These are phyloP conservation scores for Zalaria obscura DNA, from an alignment of 2,329 filamentous ascomycete species.

Conservation along the genomic window DNA sequence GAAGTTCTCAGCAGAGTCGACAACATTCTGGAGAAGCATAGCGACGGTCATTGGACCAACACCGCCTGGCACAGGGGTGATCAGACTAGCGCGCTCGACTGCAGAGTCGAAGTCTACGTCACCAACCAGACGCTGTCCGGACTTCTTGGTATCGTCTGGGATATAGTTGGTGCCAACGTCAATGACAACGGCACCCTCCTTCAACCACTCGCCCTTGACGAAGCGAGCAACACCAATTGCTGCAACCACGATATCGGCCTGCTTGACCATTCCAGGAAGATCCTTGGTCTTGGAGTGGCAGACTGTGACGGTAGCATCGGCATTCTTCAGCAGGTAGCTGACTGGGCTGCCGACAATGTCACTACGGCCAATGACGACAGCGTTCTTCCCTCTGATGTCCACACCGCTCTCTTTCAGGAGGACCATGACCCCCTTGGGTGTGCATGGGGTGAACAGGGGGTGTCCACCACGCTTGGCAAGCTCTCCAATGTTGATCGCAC, in stretches of 20 bases:
- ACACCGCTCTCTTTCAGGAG: constrained; percentile 74
- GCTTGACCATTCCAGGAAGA: constrained; percentile 59
- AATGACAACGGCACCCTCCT: constrained; percentile 87
- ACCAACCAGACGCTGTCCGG: constrained; percentile 79
- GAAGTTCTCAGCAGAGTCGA: constrained; percentile 68
- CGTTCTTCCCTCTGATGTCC: constrained; percentile 75
- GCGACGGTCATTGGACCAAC: constrained; percentile 98
- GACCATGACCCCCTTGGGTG: constrained; percentile 93
- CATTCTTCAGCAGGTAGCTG: constrained; percentile 88
- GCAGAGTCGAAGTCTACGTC: constrained; percentile 89
- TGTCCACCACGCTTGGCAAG: constrained; percentile 86
- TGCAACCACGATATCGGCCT: constrained; percentile 78
- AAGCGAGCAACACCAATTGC: constrained; percentile 81
- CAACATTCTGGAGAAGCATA: constrained; percentile 93
- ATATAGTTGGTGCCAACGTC: constrained; percentile 98
- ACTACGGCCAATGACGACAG: constrained; percentile 85
- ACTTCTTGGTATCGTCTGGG: constrained; percentile 77
- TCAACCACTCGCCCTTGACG: constrained; percentile 90
- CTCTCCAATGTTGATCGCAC: constrained; percentile 86
- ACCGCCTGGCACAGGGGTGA: constrained; percentile 91
- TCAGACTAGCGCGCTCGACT: constrained; percentile 71
- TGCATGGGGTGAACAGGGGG: constrained; percentile 86
- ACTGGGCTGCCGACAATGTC: constrained; percentile 97
- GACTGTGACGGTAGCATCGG: constrained; percentile 89
- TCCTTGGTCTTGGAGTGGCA: constrained; percentile 82